Percentiles rank a stretch among this genome's conserved stretches.
Evolutionary conservation across 192 early-diverging fungal genomes (phyloP).

Genomic region (Chytriomyces sp.): DNA sequence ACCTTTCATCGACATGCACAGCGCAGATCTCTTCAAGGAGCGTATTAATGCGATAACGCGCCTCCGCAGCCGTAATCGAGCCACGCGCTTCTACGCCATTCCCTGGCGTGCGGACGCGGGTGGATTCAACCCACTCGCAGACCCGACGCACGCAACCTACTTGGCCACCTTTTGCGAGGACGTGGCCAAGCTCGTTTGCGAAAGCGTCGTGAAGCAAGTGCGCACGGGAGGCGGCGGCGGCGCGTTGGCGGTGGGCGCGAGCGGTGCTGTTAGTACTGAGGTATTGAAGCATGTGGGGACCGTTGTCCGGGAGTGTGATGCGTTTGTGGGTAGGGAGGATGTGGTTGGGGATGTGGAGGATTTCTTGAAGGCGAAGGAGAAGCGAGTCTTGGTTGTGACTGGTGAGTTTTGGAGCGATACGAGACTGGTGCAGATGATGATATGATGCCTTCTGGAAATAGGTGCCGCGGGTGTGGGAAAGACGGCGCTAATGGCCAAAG

Average conservation of each 20-base stretch:
- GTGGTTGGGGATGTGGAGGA: neutral
- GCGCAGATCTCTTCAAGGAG: slow-evolving; percentile 16
- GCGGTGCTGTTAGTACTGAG: slow-evolving; percentile 21
- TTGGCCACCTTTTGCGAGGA: slow-evolving; percentile 28
- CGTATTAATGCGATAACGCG: slow-evolving; percentile 14
- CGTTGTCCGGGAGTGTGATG: slow-evolving; percentile 14
- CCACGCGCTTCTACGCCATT: slow-evolving; percentile 34
- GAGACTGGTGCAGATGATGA: neutral
- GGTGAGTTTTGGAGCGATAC: slow-evolving; percentile 5
- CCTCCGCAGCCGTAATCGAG: slow-evolving; percentile 16
- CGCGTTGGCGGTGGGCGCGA: neutral
- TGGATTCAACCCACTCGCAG: slow-evolving; percentile 22
- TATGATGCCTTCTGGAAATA: neutral
- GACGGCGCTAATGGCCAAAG: slow-evolving; percentile 23
- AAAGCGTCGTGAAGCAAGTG: slow-evolving; percentile 31
- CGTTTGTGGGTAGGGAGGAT: slow-evolving; percentile 24
- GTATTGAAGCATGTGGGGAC: slow-evolving; percentile 13
- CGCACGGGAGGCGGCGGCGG: neutral
- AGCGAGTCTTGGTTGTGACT: slow-evolving; percentile 22
- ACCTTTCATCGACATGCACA: slow-evolving; percentile 26
- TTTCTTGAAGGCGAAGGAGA: slow-evolving; percentile 7
- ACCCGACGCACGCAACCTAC: slow-evolving; percentile 23
- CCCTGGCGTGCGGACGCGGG: slow-evolving; percentile 24
- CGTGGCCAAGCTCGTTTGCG: slow-evolving; percentile 19
- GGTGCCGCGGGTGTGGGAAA: slow-evolving; percentile 33